These are phyloP conservation scores for Phycomyces blakesleeanus DNA, from an alignment of 192 early-diverging fungal genomes.

Conservation along the genomic window DNA sequence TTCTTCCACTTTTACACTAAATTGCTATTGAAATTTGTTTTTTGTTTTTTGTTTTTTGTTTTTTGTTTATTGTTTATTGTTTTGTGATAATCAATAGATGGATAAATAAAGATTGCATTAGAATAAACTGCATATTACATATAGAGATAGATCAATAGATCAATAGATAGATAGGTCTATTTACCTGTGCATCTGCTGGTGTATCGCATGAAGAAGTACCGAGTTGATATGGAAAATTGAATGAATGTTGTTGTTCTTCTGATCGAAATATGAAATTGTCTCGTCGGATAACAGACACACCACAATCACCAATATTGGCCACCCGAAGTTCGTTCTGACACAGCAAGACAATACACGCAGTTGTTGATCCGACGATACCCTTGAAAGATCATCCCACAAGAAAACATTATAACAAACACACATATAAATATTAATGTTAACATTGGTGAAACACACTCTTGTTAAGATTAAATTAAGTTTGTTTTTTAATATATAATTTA, in stretches of 20 bases:
- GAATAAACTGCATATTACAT: neutral
- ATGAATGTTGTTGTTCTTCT: slow-evolving; percentile 98
- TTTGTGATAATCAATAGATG: neutral
- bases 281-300: slow-evolving; percentile 81
- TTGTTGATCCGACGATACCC: slow-evolving; percentile 87
- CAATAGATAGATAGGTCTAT: neutral
- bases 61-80: neutral
- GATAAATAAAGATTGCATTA: neutral
- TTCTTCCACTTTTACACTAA: slow-evolving; percentile 79
- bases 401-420: neutral
- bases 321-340: slow-evolving; percentile 91
- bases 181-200: slow-evolving; percentile 77
- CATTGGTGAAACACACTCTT: neutral
- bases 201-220: slow-evolving; percentile 80
- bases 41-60: neutral
- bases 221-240: slow-evolving; percentile 97
- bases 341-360: slow-evolving; percentile 83
- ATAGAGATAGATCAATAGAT: neutral
- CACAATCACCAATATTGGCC: slow-evolving; percentile 94
- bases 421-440: neutral
- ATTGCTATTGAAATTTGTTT: slow-evolving; percentile 30
- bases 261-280: slow-evolving; percentile 87
- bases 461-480: neutral
- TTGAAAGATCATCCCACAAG: slow-evolving; percentile 1
- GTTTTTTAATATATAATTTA: neutral